Conservation (phyloP, 2,329 filamentous ascomycete genomes). For the Venturia pyrina region DNA sequence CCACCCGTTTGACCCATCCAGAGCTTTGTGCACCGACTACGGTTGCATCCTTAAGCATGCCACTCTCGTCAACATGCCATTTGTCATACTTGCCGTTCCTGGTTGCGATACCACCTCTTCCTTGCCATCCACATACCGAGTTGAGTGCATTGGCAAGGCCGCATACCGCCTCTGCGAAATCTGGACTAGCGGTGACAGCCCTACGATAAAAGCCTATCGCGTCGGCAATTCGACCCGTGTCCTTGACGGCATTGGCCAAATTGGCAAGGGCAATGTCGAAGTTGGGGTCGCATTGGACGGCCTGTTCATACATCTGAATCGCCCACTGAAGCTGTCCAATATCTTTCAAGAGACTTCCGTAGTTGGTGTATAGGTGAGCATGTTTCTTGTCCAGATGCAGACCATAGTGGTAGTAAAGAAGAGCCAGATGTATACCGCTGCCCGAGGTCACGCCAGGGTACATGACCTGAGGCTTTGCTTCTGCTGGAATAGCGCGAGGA, state of each 20-base stretch:
- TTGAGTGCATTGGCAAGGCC: constrained; percentile 90
- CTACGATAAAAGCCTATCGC: constrained; percentile 87
- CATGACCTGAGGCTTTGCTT: not conserved
- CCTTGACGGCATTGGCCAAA: constrained; percentile 93
- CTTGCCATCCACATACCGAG: constrained; percentile 91
- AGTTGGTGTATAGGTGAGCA: constrained; percentile 92
- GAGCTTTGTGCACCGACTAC: constrained; percentile 49
- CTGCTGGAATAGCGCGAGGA: constrained; percentile 14
- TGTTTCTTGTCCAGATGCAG: constrained; percentile 77
- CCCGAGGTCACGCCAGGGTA: constrained; percentile 76
- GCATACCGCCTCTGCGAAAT: constrained; percentile 95
- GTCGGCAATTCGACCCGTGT: constrained; percentile 84
- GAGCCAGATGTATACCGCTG: constrained; percentile 76
- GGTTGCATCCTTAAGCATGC: constrained; percentile 68
- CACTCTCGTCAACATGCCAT: constrained; percentile 84
- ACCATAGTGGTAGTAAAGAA: constrained; percentile 94
- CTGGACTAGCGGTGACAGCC: constrained; percentile 82
- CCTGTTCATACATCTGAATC: constrained; percentile 94
- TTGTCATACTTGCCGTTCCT: constrained; percentile 65
- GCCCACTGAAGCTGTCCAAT: constrained; percentile 86
- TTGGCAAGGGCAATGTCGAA: constrained; percentile 98
- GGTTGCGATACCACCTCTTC: constrained; percentile 76
- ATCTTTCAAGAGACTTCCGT: constrained; percentile 91
- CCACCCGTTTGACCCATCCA: constrained; percentile 83
- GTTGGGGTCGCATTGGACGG: constrained; percentile 80